phyloP scores from a whole-genome alignment of 1,284 basidiomycete species.

The Kalmanozyma brasiliensis region DNA sequence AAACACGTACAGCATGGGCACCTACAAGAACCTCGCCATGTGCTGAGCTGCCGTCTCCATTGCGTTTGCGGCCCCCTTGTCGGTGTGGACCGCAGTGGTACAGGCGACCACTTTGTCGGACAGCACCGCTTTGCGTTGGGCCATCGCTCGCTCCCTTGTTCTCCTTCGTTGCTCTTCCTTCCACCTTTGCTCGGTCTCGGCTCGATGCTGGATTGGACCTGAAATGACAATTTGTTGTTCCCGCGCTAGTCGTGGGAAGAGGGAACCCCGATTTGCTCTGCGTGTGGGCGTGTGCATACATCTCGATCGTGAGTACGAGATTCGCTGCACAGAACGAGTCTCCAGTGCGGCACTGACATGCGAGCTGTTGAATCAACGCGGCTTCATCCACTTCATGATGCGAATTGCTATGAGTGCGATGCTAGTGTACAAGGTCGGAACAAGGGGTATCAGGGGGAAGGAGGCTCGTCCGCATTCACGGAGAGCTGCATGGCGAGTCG shows the following conservation, averaged over 20 bases:
- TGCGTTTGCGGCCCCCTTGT: background rate
- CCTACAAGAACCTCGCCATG: constrained; percentile 38
- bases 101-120: background rate
- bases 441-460: background rate
- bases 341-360: no score
- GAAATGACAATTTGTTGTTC: background rate
- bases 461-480: background rate
- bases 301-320: no score
- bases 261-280: no score
- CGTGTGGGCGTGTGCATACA: no score
- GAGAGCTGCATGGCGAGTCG: constrained; percentile 40
- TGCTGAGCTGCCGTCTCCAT: constrained; percentile 13
- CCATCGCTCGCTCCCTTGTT: no score
- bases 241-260: no score
- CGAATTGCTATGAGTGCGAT: background rate
- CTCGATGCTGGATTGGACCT: background rate
- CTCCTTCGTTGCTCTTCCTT: background rate
- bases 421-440: no score
- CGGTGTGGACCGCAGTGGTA: background rate
- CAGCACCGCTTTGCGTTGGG: background rate
- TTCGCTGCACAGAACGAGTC: no score
- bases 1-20: constrained; percentile 36
- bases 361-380: no score
- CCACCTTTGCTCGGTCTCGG: background rate
- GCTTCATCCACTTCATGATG: background rate